These are phyloP conservation scores for Pseudogymnoascus sp. DNA, from an alignment of 2,329 filamentous ascomycete species.

Conservation along the genomic window DNA sequence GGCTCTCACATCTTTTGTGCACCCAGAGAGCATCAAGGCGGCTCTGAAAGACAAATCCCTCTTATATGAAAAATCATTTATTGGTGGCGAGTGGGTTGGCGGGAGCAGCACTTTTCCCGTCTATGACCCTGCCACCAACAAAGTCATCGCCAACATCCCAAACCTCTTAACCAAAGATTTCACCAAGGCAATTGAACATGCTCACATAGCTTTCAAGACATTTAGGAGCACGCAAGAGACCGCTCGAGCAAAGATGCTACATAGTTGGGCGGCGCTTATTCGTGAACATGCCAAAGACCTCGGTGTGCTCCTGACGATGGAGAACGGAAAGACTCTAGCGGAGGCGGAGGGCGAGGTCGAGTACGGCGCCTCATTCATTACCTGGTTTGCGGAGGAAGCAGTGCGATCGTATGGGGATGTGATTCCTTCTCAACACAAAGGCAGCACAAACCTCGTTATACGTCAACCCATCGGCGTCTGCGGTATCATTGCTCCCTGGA, in stretches of 20 bases:
- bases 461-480: constrained; percentile 69
- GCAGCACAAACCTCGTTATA: constrained; percentile 61
- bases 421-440: constrained; percentile 41
- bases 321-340: constrained; percentile 46
- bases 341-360: constrained; percentile 48
- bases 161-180: neutral
- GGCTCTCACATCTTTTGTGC: neutral
- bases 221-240: neutral
- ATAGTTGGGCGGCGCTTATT: constrained; percentile 59
- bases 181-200: constrained; percentile 18
- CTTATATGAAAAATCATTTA: neutral
- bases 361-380: constrained; percentile 47
- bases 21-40: neutral
- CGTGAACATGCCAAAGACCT: constrained; percentile 56
- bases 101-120: neutral
- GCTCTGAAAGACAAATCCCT: neutral
- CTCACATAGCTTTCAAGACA: constrained; percentile 18
- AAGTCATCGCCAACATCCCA: neutral
- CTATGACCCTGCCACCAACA: neutral
- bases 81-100: neutral
- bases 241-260: neutral
- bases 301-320: constrained; percentile 55
- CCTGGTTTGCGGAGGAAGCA: constrained; percentile 55
- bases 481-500: constrained; percentile 65
- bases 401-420: constrained; percentile 56